Base-by-base conservation (phyloP, 2,329 filamentous ascomycete species). In the Leptosphaerulina australis region DNA sequence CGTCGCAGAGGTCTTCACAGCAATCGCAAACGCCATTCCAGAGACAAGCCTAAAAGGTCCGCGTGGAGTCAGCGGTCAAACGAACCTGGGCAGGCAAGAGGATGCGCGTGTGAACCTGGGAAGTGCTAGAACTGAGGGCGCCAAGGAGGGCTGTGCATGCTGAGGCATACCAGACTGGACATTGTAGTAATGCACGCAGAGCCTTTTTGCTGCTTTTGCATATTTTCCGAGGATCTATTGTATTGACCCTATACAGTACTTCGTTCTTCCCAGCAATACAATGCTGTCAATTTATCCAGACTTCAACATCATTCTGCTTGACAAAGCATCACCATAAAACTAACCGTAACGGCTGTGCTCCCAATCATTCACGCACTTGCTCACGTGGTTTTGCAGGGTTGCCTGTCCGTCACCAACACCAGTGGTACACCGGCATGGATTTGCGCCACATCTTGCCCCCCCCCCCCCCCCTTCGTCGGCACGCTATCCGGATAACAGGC, bases 11-110 rank as follows among this genome's bases (percentile, higher is more conserved):
- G 94, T 99, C 24, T 99, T 99, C 71, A 97, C 92, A 35, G 94
- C 94, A 24, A 99, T 99, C 71, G 94, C 94, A 53, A 97, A 97
- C 71, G 91, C 92, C 30, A 99, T 99, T 66, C 94, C 94, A 1
- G 94, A 99, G 80, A 96, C 91, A 43, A 96, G 91, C 56, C 79
- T 97, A 72, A 97, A 97, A 84, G 92, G 88, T 40, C 83, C 89
- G 25, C 84, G 91, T 62, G 88, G 88, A n/a, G 77, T 61, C 71
- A 75, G 59, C 77, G 81, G 47, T 79, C 83, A 67, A 82, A 84
- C 73, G 74, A 85, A 68, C 77, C 78, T 69, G 76, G 81, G 48
- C 81, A 61, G 64, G 56, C 78, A 79, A 61, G 68, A 88, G 71
- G 83, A 92, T 75, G 80, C 81, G 65, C 83, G 91, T 62, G 91